phyloP scores from a whole-genome alignment of 805 yeast species.

The Ogataea nakhonphanomensis region DNA sequence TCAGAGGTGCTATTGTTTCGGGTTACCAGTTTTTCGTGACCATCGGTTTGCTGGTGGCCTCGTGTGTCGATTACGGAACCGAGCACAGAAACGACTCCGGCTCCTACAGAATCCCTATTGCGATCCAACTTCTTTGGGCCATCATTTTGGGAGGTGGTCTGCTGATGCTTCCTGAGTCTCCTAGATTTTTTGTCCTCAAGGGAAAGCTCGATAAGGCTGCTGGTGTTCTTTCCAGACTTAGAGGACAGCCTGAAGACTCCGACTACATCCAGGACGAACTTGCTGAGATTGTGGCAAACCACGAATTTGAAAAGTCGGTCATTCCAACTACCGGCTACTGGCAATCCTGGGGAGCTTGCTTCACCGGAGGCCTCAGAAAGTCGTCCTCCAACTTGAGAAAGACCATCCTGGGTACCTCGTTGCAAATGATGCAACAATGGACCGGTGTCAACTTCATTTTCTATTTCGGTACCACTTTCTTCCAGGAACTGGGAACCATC shows the following conservation, averaged over 20 bases:
- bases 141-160: constrained; percentile 57
- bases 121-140: constrained; percentile 71
- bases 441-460: constrained; percentile 76
- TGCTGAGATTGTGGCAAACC: constrained; percentile 49
- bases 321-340: constrained; percentile 35
- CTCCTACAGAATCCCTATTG: constrained; percentile 73
- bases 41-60: constrained; percentile 68
- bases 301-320: constrained; percentile 41
- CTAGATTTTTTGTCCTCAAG: constrained; percentile 63
- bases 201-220: constrained; percentile 56
- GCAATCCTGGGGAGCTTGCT: constrained; percentile 42
- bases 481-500: constrained; percentile 48
- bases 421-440: constrained; percentile 63
- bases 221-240: constrained; percentile 49
- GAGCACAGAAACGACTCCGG: constrained; percentile 49
- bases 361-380: constrained; percentile 38
- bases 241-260: constrained; percentile 48
- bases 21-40: constrained; percentile 66
- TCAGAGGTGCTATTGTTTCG: constrained; percentile 74
- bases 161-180: constrained; percentile 69
- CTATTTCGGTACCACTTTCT: constrained; percentile 71
- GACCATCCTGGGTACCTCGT: constrained; percentile 40
- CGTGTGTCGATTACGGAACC: constrained; percentile 69
- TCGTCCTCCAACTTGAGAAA: constrained; percentile 40
- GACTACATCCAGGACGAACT: constrained; percentile 46